Conservation (phyloP, 768 basidiomycete genomes). For the Daedaleopsis sinensis region DNA sequence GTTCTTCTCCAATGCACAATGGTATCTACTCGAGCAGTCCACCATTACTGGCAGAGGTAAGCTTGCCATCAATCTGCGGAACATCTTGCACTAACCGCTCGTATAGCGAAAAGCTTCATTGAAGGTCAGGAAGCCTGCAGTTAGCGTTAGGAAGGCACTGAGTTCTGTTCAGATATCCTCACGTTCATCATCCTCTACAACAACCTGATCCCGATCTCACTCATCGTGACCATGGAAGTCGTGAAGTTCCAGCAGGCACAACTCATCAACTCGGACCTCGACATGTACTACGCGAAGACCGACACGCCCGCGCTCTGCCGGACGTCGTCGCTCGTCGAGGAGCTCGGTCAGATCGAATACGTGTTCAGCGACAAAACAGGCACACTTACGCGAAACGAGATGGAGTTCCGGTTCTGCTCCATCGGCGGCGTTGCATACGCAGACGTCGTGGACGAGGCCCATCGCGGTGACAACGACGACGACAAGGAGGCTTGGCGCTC, state of each 20-base stretch:
- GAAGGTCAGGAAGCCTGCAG: conserved; percentile 59
- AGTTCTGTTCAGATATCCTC: conserved; percentile 70
- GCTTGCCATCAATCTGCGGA: conserved; percentile 22
- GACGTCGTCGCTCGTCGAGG: conserved; percentile 98
- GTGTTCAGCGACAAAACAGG: conserved; percentile 96
- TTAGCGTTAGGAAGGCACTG: not conserved
- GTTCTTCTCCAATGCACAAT: conserved; percentile 85
- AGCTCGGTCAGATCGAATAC: conserved; percentile 97
- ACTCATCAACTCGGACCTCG: conserved; percentile 95
- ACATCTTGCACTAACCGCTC: conserved; percentile 8
- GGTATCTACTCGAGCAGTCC: conserved; percentile 80
- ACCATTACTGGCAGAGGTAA: conserved; percentile 66
- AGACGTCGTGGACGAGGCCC: conserved; percentile 87
- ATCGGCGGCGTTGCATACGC: conserved; percentile 90
- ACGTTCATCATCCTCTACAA: conserved; percentile 99
- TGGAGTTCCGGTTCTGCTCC: conserved; percentile 93
- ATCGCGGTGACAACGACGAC: conserved; percentile 62
- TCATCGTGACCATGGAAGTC: conserved; percentile 99
- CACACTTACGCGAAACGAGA: conserved; percentile 95
- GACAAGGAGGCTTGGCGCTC: conserved; percentile 69
- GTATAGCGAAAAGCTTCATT: conserved; percentile 71
- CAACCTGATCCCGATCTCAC: conserved; percentile 97
- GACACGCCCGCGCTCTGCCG: conserved; percentile 97
- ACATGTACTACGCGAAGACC: conserved; percentile 96
- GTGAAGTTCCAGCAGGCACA: conserved; percentile 99